These are phyloP conservation scores for Pestalotiopsis sp. DNA, from an alignment of 2,329 filamentous ascomycete genomes.

Conservation along the genomic window DNA sequence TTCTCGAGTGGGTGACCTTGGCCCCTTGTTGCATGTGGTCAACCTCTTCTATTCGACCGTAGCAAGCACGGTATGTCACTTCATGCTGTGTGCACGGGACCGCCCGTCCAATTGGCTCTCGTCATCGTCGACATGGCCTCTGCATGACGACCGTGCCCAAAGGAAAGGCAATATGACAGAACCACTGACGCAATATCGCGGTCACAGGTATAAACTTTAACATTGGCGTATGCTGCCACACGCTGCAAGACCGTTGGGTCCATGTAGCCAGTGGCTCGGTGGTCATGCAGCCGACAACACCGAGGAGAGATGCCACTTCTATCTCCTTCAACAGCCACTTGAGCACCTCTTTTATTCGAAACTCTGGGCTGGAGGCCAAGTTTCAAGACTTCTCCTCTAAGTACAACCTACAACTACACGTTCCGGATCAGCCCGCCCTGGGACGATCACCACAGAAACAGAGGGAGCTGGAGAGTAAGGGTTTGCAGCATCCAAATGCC, in stretches of 20 bases:
- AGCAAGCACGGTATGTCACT: background rate
- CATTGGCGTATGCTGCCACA: background rate
- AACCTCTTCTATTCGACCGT: background rate
- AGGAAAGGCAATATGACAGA: background rate
- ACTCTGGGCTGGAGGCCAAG: background rate
- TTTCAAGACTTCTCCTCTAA: conserved; percentile 1
- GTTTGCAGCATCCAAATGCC: background rate
- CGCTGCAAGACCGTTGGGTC: background rate
- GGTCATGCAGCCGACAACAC: conserved; percentile 2
- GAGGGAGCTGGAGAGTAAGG: background rate
- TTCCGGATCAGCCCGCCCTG: background rate
- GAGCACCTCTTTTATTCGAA: background rate
- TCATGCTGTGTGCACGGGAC: background rate
- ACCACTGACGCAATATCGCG: background rate
- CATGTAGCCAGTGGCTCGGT: background rate
- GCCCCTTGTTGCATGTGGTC: background rate
- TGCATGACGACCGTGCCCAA: background rate
- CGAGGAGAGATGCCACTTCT: background rate
- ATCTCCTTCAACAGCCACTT: background rate
- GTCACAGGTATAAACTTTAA: background rate
- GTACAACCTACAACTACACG: background rate
- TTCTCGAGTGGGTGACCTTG: background rate
- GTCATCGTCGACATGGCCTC: background rate
- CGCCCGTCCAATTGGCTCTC: background rate
- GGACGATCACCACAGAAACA: conserved; percentile 2